Base-by-base conservation (phyloP, 352 stramenopile species). In the Globisporangium canariense region DNA sequence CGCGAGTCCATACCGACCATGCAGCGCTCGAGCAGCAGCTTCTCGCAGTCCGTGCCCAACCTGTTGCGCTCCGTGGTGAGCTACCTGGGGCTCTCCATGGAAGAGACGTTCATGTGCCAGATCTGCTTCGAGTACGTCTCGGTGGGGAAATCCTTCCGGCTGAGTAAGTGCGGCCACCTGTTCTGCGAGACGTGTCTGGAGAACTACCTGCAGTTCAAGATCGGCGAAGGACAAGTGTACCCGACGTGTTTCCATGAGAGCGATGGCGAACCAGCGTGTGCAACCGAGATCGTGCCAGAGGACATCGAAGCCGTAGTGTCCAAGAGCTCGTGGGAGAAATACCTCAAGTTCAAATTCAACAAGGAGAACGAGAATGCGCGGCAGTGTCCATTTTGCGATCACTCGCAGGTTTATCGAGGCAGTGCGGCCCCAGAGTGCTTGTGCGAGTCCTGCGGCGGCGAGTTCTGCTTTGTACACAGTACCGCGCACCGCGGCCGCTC, bases 391-490 rank as follows among this genome's bases (percentile, higher is more conserved):
- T 78, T 78, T 53, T 86, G 79, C 58, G 72, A 79, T 22, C 70
- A 87, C 58, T 85, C 77, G 20, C 78, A 94, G 53, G 57, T 83
- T 7, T 88, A 76, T 52, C 56, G 70, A 18, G 74, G 75, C 8
- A 74, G 70, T 18, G 65, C 80, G 25, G 52, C 69, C 1, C 81
- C 81, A 4, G 76, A 81, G 49, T 86, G 77, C 34, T 40, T 72
- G 0, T 89, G 82, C 32, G 68, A 68, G 9, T 55, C 59, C 0
- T 91, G 82, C 50, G 64, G 66, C 2, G 71, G 71, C 8, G 75
- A 81, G 25, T 97, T 93, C 67, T 97, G 91, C 55, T 97, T 96
- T 54, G 75, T 87, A 18, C 91, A 97, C 55, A 94, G 85, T 32
- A 97, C 81, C 49, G 89, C 91, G 0, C 91, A 97, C 64, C 63